Evolutionary conservation across 2,329 filamentous ascomycete genomes (phyloP).

Genomic region (Onygenales sp.): DNA sequence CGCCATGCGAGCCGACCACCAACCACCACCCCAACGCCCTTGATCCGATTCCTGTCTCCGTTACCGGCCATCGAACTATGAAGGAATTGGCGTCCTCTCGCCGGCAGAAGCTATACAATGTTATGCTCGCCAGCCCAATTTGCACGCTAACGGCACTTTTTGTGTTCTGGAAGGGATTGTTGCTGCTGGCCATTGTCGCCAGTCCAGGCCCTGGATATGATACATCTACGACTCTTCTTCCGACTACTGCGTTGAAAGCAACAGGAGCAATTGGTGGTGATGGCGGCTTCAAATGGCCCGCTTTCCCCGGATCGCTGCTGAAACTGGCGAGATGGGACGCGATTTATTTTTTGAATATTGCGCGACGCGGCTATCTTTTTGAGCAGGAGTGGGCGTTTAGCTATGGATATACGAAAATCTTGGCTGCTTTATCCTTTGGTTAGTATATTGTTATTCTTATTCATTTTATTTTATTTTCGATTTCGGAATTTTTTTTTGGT

Average conservation of each 20-base stretch:
- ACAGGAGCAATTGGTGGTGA: background rate
- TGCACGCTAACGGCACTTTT: conserved; percentile 34
- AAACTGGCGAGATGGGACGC: conserved; percentile 54
- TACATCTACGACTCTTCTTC: conserved; percentile 48
- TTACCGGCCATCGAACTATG: background rate
- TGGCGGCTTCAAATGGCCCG: conserved; percentile 1
- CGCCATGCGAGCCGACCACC: background rate
- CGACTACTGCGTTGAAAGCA: conserved; percentile 13
- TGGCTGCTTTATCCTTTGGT: conserved; percentile 30
- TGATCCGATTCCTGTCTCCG: background rate
- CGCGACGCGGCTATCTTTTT: conserved; percentile 45
- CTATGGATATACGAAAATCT: conserved; percentile 41
- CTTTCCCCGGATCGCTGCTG: background rate
- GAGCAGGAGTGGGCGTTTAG: conserved; percentile 62
- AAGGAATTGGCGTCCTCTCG: background rate
- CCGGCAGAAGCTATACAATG: background rate
- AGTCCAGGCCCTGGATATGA: conserved; percentile 54
- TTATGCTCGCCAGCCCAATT: conserved; percentile 18
- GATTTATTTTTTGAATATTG: conserved; percentile 49
- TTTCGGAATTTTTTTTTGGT: background rate
- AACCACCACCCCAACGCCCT: background rate
- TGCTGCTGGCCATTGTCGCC: conserved; percentile 39
- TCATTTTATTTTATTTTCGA: background rate
- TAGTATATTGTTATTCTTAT: conserved; percentile 6
- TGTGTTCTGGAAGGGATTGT: conserved; percentile 45